Evolutionary conservation across 2,329 filamentous ascomycete species (phyloP), one percentile per base, ranked within the genome.

Genomic region (Aspergillus melleus): DNA sequence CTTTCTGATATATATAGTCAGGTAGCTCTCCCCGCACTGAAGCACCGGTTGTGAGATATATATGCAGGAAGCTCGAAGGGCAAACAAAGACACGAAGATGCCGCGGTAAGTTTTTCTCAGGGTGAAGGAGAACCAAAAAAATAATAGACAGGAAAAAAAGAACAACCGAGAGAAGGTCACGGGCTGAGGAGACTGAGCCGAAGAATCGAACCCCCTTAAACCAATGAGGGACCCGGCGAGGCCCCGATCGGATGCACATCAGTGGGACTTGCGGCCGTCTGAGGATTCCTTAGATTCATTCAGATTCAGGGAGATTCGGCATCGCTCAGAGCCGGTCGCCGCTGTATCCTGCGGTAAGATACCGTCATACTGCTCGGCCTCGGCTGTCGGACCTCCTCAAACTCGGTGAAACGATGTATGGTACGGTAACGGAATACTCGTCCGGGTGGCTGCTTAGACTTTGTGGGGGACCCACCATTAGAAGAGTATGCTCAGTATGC

Each of bases 311-410:
- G 24, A 24, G 24, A 46, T 11, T 44, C n/a, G 47, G 55, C 26
- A 26, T 20, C 29, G 30, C n/a, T 14, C 29, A 55, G 32, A 66
- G 56, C 70, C 70, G 70, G 68, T 16, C 16, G 49, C 60, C 63
- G 66, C 59, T 72, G 69, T 39, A 29, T 1, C 2, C 0, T 29
- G 8, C 4, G 51, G 70, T 74, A 74, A 61, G 54, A 68, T 72
- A 73, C 71, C 50, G 70, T 73, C 57, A 44, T 9, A 3, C 6
- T 16, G 8, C 11, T 6, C 11, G 57, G 57, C 66, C 69, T 71
- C 70, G 69, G 72, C 57, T 57, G 62, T 66, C 64, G 61, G 62
- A 24, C 44, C 19, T 46, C 4, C 42, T 10, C 6, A 6, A 10
- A 54, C 30, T 14, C n/a, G 36, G 24, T 6, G 32, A 16, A 16